Base-by-base conservation (phyloP, 176 grass and related monocot genomes). In the Oryza meyeriana region DNA sequence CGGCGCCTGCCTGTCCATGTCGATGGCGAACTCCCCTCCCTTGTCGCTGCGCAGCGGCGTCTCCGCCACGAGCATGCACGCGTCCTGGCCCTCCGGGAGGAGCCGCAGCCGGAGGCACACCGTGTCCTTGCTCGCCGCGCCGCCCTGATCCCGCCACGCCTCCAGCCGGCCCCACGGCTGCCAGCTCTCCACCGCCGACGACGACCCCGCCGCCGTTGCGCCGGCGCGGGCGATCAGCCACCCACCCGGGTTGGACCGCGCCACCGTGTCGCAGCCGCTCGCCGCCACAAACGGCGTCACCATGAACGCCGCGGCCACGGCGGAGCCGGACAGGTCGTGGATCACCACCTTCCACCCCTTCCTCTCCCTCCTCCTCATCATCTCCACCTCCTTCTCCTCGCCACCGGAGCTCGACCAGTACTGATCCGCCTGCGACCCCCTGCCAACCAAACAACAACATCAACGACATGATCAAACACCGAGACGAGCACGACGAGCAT, bases 321-420 rank as follows among this genome's bases (percentile, higher is more conserved):
- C 95, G 31, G 90, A 98, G 28, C 95, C 95, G 18, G 90, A 98
- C 48, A 98, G 92, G 75, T 98, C 88, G 33, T 98, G 90, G 36
- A 98, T 84, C 78, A 85, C 85, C 68, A 97, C 90, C 74, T 97
- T 97, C 95, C 95, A 94, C 2, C 88, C 95, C 79, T 97, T 97
- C 73, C 91, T 78, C 34, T 79, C 74, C 34, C 79, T 80, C 85
- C 83, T 86, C 66, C 86, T 87, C 86, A 41, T 71, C 78, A 44
- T 76, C 39, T 70, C 84, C 6, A 63, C 36, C 14, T 88, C 87
- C 59, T 83, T 48, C 59, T 88, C 83, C 47, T 83, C 92, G 68
- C 72, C 30, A 47, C 62, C 80, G 7, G 85, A 80, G 83, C 79
- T 88, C 77, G 83, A 85, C 85, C 81, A 90, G 74, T 89, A 78